These are phyloP conservation scores for Alternaria tenuissima DNA, from an alignment of 2,329 filamentous ascomycete genomes.

Conservation along the genomic window DNA sequence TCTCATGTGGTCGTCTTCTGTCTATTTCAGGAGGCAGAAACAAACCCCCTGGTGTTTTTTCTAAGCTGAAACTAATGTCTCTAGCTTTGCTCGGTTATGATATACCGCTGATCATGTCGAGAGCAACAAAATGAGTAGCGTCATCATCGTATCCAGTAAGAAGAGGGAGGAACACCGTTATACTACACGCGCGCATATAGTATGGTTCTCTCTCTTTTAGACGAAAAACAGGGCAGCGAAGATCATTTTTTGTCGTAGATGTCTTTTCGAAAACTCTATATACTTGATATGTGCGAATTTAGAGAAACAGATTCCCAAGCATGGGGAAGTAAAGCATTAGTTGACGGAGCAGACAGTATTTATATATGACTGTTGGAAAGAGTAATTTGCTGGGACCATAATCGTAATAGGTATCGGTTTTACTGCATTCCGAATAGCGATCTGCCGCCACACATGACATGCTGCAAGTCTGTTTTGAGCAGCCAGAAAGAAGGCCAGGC, in stretches of 20 bases:
- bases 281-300: too few species aligned
- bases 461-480: neutral
- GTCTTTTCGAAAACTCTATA: neutral
- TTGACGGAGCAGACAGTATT: neutral
- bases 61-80: too few species aligned
- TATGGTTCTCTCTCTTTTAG: neutral
- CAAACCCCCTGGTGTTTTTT: too few species aligned
- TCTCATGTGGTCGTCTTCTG: too few species aligned
- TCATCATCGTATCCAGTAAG: too few species aligned
- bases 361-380: neutral
- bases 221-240: neutral
- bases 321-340: accelerated
- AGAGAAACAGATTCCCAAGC: neutral
- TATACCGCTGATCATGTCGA: too few species aligned
- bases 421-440: accelerated
- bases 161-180: neutral
- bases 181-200: neutral
- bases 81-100: too few species aligned
- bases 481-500: neutral
- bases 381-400: neutral
- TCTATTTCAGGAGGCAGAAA: too few species aligned
- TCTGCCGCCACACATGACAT: neutral
- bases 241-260: too few species aligned
- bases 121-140: too few species aligned
- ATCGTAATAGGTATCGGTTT: accelerated